Evolutionary conservation across 2,329 filamentous ascomycete species (phyloP).

Genomic region (Ophiostoma sp.): DNA sequence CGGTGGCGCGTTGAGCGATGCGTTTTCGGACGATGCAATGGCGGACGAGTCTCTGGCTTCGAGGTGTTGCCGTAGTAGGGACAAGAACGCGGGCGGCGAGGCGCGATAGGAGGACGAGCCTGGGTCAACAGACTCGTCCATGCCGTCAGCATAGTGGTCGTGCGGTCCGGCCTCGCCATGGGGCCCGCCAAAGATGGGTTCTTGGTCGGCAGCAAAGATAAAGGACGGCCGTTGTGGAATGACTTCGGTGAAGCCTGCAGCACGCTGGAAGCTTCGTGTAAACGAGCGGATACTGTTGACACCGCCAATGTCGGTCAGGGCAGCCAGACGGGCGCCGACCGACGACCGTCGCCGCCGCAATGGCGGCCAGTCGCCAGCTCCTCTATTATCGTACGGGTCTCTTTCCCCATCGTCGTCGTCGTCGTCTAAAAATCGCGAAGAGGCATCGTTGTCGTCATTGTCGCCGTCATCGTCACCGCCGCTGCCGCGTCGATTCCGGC

Average conservation of each 20-base stretch:
- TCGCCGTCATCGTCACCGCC: conserved; percentile 7
- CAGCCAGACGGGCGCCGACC: conserved; percentile 45
- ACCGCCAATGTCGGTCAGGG: conserved; percentile 73
- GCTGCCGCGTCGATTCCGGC: background rate
- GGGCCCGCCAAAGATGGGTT: conserved; percentile 41
- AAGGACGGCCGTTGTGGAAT: conserved; percentile 78
- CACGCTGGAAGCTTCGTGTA: conserved; percentile 86
- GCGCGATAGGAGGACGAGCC: conserved; percentile 34
- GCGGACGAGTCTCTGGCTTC: conserved; percentile 38
- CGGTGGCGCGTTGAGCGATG: conserved; percentile 1
- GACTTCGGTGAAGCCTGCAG: conserved; percentile 84
- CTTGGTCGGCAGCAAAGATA: conserved; percentile 61
- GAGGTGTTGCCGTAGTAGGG: conserved; percentile 56
- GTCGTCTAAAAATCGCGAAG: conserved; percentile 19
- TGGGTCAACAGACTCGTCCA: conserved; percentile 42
- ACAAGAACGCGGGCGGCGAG: conserved; percentile 35
- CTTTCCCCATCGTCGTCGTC: conserved; percentile 13
- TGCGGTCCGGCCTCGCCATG: conserved; percentile 29
- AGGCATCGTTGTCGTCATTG: conserved; percentile 3
- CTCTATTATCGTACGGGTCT: conserved; percentile 22
- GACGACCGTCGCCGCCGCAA: conserved; percentile 25
- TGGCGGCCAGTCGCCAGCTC: conserved; percentile 24
- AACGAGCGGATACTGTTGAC: conserved; percentile 95
- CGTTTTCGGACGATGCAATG: conserved; percentile 28
- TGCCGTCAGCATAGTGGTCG: conserved; percentile 44